phyloP scores from a whole-genome alignment of 441 rosid genomes.

The Erysimum pusillum region DNA sequence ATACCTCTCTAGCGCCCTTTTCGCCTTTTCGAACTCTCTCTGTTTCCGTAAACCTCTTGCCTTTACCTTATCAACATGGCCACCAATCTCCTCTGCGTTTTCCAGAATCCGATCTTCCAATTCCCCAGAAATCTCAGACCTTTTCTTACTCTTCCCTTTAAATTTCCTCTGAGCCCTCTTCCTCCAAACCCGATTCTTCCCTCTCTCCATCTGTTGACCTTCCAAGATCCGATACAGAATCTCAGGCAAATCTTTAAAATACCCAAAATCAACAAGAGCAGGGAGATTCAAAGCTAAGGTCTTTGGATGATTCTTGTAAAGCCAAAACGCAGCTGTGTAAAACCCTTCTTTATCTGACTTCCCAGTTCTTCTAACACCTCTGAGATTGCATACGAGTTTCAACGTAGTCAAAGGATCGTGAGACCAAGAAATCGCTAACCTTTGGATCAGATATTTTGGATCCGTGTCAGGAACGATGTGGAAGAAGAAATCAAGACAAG shows the following conservation, averaged over 20 bases:
- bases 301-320: conserved; percentile 50
- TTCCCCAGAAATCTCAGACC: conserved; percentile 1
- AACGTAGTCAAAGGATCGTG: conserved; percentile 53
- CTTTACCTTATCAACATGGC: conserved; percentile 19
- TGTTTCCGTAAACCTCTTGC: conserved; percentile 42
- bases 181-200: conserved; percentile 22
- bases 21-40: conserved; percentile 50
- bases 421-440: conserved; percentile 49
- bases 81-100: conserved; percentile 21
- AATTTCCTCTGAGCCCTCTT: conserved; percentile 20
- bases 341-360: conserved; percentile 57
- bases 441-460: conserved; percentile 33
- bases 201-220: conserved; percentile 34
- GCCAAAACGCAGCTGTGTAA: conserved; percentile 51
- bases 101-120: conserved; percentile 24
- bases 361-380: conserved; percentile 60
- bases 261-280: conserved; percentile 45
- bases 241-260: conserved; percentile 54
- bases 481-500: conserved; percentile 65
- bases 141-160: conserved; percentile 19
- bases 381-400: conserved; percentile 53
- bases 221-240: conserved; percentile 48
- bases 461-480: conserved; percentile 49
- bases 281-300: conserved; percentile 50
- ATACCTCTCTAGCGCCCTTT: conserved; percentile 50